Base-by-base conservation (phyloP, 1,139 yeast genomes). In the Suhomyces bokatorum region DNA sequence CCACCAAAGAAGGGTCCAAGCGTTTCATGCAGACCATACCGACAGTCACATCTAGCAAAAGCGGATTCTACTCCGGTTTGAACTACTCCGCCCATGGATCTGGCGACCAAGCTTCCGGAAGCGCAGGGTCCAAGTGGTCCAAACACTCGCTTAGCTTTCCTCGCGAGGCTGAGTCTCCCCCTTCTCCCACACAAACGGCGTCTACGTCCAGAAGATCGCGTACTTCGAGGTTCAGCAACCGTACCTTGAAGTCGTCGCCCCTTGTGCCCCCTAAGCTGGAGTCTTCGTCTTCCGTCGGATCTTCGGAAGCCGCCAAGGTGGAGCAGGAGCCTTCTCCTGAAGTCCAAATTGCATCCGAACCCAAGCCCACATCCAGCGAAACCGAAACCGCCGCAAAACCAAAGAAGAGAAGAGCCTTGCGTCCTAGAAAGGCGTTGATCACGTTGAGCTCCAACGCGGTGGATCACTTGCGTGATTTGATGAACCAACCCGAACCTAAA, bases 381-480 rank as follows among this genome's bases (percentile, higher is more conserved):
- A 10, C 44, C 42, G 36, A 28, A 6, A 10, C 44, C 4, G 31
- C 35, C 3, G 15, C 52, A 9, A 35, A 44, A 7, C 46, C 52
- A 58, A 80, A 78, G 67, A 73, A 68, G 50, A 80, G 81, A 66
- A 80, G 97, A 66, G 76, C 80, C 30, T 72, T 91, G 48, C 80
- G 83, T 57, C 97, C 98, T 3, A 78, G 90, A 56, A 93, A 88
- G 67, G 96, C 97, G 1, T 84, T 93, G 45, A 89, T 93, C 40
- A 78, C 95, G 4, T 74, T 93, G 43, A 75, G 93, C 0, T 78
- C 87, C 4, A 78, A 73, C 42, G 98, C 98, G 0, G 71, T 89
- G 4, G 64, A 66, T 6, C 97, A 93, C 65, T 70, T 93, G 50
- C 71, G 70, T 47, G 80, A 75, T 1, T 72, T 93, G 32, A 68